Evolutionary conservation across 2,329 filamentous ascomycete species (phyloP).

Genomic region (Hyphodiscus sp.): DNA sequence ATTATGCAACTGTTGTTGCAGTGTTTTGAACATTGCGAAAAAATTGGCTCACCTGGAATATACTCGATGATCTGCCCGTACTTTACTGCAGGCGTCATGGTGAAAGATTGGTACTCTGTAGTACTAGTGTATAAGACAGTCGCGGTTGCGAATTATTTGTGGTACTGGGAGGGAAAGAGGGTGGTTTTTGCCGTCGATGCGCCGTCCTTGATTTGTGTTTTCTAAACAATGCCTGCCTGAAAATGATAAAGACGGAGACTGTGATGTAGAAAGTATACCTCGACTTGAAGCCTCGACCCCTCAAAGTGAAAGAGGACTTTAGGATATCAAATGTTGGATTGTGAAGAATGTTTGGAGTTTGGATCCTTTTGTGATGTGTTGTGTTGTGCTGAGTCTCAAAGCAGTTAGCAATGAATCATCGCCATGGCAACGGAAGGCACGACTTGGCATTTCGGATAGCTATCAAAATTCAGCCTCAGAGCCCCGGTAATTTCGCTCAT

Average conservation of each 20-base stretch:
- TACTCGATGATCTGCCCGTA: conserved; percentile 93
- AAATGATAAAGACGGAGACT: background rate
- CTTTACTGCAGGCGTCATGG: conserved; percentile 41
- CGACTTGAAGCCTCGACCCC: background rate
- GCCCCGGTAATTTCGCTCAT: background rate
- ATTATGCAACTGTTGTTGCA: conserved; percentile 5
- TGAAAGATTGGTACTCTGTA: conserved; percentile 10
- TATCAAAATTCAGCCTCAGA: background rate
- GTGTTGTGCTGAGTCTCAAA: conserved; percentile 11
- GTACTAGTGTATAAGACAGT: conserved; percentile 8
- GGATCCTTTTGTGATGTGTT: conserved; percentile 2
- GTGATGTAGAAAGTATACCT: background rate
- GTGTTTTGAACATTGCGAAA: conserved; percentile 7
- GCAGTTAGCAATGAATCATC: conserved; percentile 3
- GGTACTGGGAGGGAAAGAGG: background rate
- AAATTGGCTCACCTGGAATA: conserved; percentile 68
- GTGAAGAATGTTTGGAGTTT: conserved; percentile 12
- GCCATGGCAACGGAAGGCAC: background rate
- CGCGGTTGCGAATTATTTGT: conserved; percentile 13
- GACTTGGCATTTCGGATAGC: background rate
- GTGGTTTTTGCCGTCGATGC: background rate
- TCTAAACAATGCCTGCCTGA: background rate
- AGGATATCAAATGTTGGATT: background rate
- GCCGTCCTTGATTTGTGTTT: background rate
- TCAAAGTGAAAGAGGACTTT: background rate